These are phyloP conservation scores for Alternaria gaisen DNA, from an alignment of 2,329 filamentous ascomycete species.

Conservation along the genomic window DNA sequence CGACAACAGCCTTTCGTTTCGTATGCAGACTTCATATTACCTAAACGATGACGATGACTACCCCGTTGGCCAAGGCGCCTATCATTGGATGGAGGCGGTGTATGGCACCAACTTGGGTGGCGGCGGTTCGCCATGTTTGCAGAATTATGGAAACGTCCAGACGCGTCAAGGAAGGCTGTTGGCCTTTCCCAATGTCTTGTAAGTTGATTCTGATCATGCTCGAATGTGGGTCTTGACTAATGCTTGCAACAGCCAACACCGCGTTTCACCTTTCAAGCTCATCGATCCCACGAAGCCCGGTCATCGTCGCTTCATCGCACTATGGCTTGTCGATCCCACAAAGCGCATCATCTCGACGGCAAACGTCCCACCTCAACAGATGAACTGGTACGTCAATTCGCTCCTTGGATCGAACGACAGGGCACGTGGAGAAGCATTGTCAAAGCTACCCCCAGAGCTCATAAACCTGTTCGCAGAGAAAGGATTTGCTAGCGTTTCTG, in stretches of 20 bases:
- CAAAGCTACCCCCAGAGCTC: slow-evolving; percentile 28
- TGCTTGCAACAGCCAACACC: slow-evolving; percentile 25
- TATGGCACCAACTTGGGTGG: slow-evolving; percentile 23
- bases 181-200: slow-evolving; percentile 62
- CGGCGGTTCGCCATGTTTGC: slow-evolving; percentile 31
- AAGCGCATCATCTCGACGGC: slow-evolving; percentile 61
- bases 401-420: slow-evolving; percentile 14
- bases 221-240: background rate
- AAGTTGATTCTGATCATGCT: background rate
- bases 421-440: slow-evolving; percentile 4
- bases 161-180: slow-evolving; percentile 61
- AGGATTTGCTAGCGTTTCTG: background rate
- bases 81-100: slow-evolving; percentile 26
- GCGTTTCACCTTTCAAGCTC: slow-evolving; percentile 56
- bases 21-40: slow-evolving; percentile 26
- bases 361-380: slow-evolving; percentile 62
- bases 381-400: slow-evolving; percentile 54
- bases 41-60: slow-evolving; percentile 11
- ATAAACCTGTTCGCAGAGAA: slow-evolving; percentile 21
- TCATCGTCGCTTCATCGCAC: slow-evolving; percentile 64
- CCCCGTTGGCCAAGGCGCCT: slow-evolving; percentile 19
- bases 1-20: slow-evolving; percentile 33
- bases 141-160: slow-evolving; percentile 55
- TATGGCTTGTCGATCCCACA: slow-evolving; percentile 68
- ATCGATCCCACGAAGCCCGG: slow-evolving; percentile 61